Percentiles rank a stretch among this genome's conserved stretches.
Conservation (phyloP, 2,329 filamentous ascomycete species). For the Fusarium proliferatum region DNA sequence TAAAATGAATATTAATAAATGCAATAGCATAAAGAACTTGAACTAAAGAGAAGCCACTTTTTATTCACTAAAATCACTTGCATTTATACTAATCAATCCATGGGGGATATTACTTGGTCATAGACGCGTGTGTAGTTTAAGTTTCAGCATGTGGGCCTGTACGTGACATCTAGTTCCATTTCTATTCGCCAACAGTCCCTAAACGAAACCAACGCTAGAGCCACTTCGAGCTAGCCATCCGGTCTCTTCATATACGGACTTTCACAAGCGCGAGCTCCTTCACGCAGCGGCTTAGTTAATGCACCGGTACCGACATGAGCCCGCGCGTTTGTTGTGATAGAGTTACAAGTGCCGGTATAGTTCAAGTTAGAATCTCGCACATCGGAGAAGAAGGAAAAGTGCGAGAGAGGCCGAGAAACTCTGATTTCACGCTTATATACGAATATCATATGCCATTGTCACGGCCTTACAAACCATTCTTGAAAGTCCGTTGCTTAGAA, state of each 20-base stretch:
- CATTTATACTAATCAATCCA: not conserved
- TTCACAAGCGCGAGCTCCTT: not conserved
- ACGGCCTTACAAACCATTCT: not conserved
- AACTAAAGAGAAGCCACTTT: rapidly evolving
- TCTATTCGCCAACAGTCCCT: rapidly evolving
- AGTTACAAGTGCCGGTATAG: not conserved
- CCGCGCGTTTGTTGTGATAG: not conserved
- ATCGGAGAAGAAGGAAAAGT: not conserved
- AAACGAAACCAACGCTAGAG: not conserved
- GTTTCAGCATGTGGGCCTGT: rapidly evolving
- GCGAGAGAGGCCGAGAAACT: not conserved
- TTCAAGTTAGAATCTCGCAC: not conserved
- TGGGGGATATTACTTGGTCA: not conserved
- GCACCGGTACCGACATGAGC: not conserved
- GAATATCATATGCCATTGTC: not conserved
- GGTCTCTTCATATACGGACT: not conserved
- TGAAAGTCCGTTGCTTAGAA: not conserved
- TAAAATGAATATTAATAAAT: not conserved
- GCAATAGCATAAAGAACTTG: not conserved
- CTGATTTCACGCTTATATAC: not conserved
- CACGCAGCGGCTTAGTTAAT: not conserved
- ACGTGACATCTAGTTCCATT: not conserved
- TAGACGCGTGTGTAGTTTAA: not conserved
- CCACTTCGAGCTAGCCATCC: not conserved
- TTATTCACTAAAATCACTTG: rapidly evolving